Evolutionary conservation across 306 rosid species (phyloP).

Genomic region (Cicer arietinum): DNA sequence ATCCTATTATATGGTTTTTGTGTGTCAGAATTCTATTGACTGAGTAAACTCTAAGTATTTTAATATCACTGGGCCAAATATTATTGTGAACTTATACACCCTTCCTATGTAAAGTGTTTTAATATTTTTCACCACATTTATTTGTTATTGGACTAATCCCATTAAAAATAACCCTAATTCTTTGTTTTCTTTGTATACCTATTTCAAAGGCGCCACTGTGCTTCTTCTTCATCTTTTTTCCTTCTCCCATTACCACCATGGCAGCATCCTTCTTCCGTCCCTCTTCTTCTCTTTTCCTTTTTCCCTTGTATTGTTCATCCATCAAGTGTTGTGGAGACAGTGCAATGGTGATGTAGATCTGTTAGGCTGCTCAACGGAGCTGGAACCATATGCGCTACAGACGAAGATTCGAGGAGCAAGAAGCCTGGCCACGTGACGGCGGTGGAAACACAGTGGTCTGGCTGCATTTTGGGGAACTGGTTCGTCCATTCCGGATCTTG

Average conservation of each 20-base stretch:
- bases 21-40: neutral
- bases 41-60: neutral
- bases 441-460: neutral
- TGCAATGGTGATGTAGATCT: neutral
- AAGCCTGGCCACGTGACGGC: neutral
- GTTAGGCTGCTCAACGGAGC: neutral
- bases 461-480: neutral
- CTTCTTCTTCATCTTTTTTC: neutral
- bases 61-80: neutral
- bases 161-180: neutral
- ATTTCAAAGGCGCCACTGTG: neutral
- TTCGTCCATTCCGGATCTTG: neutral
- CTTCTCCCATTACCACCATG: neutral
- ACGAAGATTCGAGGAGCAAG: neutral
- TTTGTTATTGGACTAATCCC: neutral
- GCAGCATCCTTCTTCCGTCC: neutral
- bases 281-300: neutral
- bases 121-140: neutral
- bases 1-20: too few relatives aligned
- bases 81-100: neutral
- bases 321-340: neutral
- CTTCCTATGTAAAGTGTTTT: neutral
- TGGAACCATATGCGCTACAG: neutral
- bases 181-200: neutral
- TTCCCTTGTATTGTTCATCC: neutral